Evolutionary conservation across 768 basidiomycete genomes (phyloP).

Genomic region (Mycena latifolia): DNA sequence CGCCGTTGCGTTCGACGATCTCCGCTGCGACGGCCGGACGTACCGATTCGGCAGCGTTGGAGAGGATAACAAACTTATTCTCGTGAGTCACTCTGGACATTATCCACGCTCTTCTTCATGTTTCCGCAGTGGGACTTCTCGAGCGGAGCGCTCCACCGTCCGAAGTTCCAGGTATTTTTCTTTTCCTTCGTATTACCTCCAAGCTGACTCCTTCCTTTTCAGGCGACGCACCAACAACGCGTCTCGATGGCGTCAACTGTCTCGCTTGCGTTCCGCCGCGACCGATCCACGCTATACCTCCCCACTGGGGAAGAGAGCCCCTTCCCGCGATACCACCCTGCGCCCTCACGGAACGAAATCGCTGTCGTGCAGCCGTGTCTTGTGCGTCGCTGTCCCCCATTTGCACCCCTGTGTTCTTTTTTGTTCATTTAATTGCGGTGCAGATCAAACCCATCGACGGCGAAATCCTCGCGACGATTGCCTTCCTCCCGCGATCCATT

Average conservation of each 20-base stretch:
- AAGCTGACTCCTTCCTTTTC: no score
- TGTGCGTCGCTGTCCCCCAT: slow-evolving; percentile 59
- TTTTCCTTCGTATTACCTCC: no score
- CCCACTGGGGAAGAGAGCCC: slow-evolving; percentile 58
- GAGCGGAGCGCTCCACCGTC: slow-evolving; percentile 89
- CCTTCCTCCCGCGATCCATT: slow-evolving; percentile 83
- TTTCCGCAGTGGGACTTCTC: slow-evolving; percentile 90
- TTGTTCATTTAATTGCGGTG: neutral
- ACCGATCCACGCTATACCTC: slow-evolving; percentile 70
- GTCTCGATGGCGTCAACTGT: slow-evolving; percentile 84
- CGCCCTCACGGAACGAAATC: slow-evolving; percentile 92
- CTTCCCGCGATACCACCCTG: slow-evolving; percentile 80
- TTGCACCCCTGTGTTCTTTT: slow-evolving; percentile 10
- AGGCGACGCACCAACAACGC: slow-evolving; percentile 74
- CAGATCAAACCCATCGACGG: slow-evolving; percentile 87
- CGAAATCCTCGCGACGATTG: slow-evolving; percentile 80
- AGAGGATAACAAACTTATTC: slow-evolving; percentile 94
- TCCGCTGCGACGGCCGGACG: slow-evolving; percentile 87
- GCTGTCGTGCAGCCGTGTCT: slow-evolving; percentile 92
- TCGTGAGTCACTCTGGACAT: slow-evolving; percentile 62
- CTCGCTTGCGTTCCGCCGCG: slow-evolving; percentile 78
- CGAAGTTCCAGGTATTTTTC: slow-evolving; percentile 66
- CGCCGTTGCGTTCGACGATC: slow-evolving; percentile 90
- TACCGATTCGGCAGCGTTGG: slow-evolving; percentile 97
- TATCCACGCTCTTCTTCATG: slow-evolving; percentile 25